These are phyloP conservation scores for Ensete ventricosum DNA, from an alignment of 176 grass and related monocot genomes.

Conservation along the genomic window DNA sequence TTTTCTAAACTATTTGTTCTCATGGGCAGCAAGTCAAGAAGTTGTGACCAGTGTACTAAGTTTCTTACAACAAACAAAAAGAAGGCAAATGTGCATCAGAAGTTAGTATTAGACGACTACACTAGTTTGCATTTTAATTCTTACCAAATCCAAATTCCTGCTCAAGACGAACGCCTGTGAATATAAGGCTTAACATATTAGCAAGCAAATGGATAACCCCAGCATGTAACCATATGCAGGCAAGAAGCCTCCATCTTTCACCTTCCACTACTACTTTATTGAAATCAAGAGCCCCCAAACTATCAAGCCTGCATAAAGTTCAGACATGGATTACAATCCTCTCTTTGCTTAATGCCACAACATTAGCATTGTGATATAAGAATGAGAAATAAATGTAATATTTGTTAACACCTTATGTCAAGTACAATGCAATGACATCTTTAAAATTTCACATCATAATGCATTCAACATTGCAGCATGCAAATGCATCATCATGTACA, in stretches of 20 bases:
- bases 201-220: constrained; percentile 21
- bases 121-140: background rate
- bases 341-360: background rate
- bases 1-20: background rate
- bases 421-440: background rate
- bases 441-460: background rate
- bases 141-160: constrained; percentile 29
- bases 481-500: too few species aligned
- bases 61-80: background rate
- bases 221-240: constrained; percentile 21
- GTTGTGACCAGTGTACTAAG: background rate
- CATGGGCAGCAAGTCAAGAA: background rate
- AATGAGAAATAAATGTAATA: background rate
- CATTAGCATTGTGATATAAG: background rate
- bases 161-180: constrained; percentile 19
- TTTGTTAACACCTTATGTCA: background rate
- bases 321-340: background rate
- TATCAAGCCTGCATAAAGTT: constrained; percentile 11
- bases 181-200: constrained; percentile 16
- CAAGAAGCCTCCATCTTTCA: constrained; percentile 20
- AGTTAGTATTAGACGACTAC: background rate
- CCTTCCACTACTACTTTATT: background rate
- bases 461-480: too few species aligned
- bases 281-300: constrained; percentile 16
- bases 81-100: background rate